Conservation (phyloP, 345 rosid genomes). For the Viola odorata region DNA sequence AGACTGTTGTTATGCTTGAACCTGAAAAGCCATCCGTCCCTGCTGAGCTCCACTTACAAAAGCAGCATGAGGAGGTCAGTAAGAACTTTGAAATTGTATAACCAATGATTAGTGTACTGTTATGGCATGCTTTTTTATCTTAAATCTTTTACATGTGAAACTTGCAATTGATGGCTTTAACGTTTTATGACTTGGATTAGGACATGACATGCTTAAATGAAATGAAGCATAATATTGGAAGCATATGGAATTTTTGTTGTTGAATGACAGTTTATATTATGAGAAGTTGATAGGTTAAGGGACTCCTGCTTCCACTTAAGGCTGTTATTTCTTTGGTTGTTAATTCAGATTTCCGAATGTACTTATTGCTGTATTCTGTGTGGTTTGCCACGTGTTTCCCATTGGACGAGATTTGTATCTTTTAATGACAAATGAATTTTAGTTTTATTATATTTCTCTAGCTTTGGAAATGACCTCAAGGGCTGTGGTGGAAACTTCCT, state of each 20-base stretch:
- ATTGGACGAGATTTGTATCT: too few relatives aligned
- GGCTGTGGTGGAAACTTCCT: slow-evolving; percentile 1
- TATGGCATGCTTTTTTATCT: neutral
- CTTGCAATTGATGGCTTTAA: neutral
- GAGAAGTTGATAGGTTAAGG: too few relatives aligned
- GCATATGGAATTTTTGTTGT: neutral
- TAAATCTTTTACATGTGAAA: neutral
- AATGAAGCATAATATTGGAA: neutral
- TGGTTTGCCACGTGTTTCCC: too few relatives aligned
- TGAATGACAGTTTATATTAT: too few relatives aligned
- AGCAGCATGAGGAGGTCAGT: slow-evolving; percentile 39
- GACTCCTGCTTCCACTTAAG: too few relatives aligned
- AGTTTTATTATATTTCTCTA: too few relatives aligned
- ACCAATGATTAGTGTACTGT: neutral
- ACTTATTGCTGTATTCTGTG: too few relatives aligned
- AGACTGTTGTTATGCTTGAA: slow-evolving; percentile 64
- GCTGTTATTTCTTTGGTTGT: too few relatives aligned
- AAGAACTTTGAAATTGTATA: neutral
- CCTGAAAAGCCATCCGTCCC: slow-evolving; percentile 43
- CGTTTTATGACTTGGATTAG: neutral
- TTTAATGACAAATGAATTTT: too few relatives aligned
- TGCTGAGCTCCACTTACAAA: slow-evolving; percentile 22
- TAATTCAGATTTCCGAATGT: too few relatives aligned
- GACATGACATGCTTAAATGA: neutral
- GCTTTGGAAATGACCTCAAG: too few relatives aligned